Base-by-base conservation (phyloP, 179 eudicot species). In the Camellia oleifera region DNA sequence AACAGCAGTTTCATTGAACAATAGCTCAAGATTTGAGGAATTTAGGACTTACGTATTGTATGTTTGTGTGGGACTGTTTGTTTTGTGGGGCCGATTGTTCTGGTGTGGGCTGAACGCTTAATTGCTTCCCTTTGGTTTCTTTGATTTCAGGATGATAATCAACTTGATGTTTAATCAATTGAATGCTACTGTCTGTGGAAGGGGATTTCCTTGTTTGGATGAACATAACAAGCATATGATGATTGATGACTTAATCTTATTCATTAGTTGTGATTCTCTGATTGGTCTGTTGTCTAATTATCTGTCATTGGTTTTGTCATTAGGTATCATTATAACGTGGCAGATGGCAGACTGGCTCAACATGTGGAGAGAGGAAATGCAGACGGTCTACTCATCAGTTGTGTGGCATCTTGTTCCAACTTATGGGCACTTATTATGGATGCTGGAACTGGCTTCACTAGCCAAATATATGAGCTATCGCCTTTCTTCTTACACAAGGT, bases 401-500 rank as follows among this genome's bases (percentile, higher is more conserved):
- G 89, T 32, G 93, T 92, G 75, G 82, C 97, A 61, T 92, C 97
- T 63, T 91, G 92, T 86, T 88, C 94, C 77, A 92, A 88, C 78
- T 79, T 92, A 54, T 92, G 97, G 97, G 97, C 94, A 58, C 87
- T 92, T 81, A 92, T 92, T 65, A 92, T 92, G 97, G 97, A 92
- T 87, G 94, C 93, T 83, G 97, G 97, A 75, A 92, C 97, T 74
- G 93, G 93, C 79, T 91, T 89, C 74, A 76, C 87, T 42, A 81
- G 78, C 79, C 97, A 92, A 86, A 91, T 92, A 58, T 92, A 92
- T 79, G 93, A 92, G 85, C 77, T 92, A 66, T 92, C 97, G 69
- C 86, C 93, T 78, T 87, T 82, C 65, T 92, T 92, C 83, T 87
- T 92, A 86, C 92, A 92, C 76, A 92, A 92, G 94, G 97, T 91